Percentiles rank a stretch among this genome's conserved stretches.
Conservation (phyloP, 2,329 filamentous ascomycete genomes). For the Dactylellina leptospora region DNA sequence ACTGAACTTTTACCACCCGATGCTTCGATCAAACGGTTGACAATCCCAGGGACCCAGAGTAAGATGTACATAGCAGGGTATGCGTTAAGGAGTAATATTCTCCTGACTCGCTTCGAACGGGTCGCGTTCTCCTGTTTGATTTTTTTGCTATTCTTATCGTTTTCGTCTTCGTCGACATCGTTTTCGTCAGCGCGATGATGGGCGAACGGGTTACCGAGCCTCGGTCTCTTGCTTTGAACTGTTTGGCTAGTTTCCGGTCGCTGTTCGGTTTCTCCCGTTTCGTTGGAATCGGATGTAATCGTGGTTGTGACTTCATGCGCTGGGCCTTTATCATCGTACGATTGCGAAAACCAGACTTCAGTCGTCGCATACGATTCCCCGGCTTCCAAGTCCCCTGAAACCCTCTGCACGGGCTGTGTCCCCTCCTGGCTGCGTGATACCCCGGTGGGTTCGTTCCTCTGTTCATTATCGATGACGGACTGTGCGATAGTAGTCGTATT, state of each 20-base stretch:
- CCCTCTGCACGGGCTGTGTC: background rate
- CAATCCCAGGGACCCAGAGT: slow-evolving; percentile 61
- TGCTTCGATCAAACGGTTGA: slow-evolving; percentile 59
- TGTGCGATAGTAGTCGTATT: slow-evolving; percentile 12
- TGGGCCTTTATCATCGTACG: slow-evolving; percentile 18
- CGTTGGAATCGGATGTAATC: slow-evolving; percentile 4
- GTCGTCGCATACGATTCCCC: slow-evolving; percentile 9
- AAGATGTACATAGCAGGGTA: slow-evolving; percentile 61
- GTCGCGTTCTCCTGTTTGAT: slow-evolving; percentile 36
- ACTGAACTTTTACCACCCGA: slow-evolving; percentile 54
- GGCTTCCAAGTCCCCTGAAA: slow-evolving; percentile 15
- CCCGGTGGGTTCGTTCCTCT: background rate
- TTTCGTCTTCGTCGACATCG: slow-evolving; percentile 21
- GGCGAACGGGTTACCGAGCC: slow-evolving; percentile 45
- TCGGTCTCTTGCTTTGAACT: slow-evolving; percentile 29
- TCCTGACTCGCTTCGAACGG: slow-evolving; percentile 52
- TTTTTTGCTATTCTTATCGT: slow-evolving; percentile 12
- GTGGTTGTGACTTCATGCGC: slow-evolving; percentile 27
- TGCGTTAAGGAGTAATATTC: slow-evolving; percentile 60
- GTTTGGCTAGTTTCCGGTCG: slow-evolving; percentile 26
- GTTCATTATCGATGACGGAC: slow-evolving; percentile 27
- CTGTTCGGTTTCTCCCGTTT: background rate
- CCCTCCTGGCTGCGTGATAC: slow-evolving; percentile 1
- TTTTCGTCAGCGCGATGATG: slow-evolving; percentile 27
- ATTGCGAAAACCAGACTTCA: slow-evolving; percentile 41